Evolutionary conservation across 305 asterid genomes (phyloP).

Genomic region (Vinca major): DNA sequence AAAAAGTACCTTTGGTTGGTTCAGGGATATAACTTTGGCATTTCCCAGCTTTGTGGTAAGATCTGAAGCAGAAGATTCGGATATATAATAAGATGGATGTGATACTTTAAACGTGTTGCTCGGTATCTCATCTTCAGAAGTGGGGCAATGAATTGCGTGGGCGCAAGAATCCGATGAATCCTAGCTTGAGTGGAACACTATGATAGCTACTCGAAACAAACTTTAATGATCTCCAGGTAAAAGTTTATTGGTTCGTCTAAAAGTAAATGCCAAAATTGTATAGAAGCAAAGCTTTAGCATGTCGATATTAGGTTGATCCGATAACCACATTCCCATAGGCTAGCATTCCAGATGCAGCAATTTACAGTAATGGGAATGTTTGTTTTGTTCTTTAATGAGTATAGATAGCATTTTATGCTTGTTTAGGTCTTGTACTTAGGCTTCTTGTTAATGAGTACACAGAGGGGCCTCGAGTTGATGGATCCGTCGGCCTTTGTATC

Average conservation of each 20-base stretch:
- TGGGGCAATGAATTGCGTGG: background rate
- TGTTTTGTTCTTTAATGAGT: background rate
- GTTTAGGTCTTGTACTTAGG: background rate
- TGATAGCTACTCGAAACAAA: background rate
- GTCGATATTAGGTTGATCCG: background rate
- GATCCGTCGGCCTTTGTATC: background rate
- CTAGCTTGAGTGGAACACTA: background rate
- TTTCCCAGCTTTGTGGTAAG: conserved; percentile 34
- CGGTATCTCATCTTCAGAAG: background rate
- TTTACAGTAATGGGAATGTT: background rate
- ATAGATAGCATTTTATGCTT: too few species aligned
- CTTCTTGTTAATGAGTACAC: background rate
- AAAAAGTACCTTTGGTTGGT: background rate
- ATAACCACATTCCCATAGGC: background rate
- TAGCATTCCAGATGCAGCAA: background rate
- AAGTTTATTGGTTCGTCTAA: background rate
- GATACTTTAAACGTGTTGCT: background rate
- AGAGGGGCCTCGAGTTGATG: background rate
- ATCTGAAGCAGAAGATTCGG: conserved; percentile 28
- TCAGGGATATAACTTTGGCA: conserved; percentile 24
- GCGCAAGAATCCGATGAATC: background rate
- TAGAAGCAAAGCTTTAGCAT: background rate
- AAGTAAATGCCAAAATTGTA: background rate
- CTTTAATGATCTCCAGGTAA: background rate
- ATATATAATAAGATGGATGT: conserved; percentile 14